Evolutionary conservation across 257 asterid species (phyloP), one percentile per base, ranked within the genome.

Genomic region (Fraxinus quadrangulata): DNA sequence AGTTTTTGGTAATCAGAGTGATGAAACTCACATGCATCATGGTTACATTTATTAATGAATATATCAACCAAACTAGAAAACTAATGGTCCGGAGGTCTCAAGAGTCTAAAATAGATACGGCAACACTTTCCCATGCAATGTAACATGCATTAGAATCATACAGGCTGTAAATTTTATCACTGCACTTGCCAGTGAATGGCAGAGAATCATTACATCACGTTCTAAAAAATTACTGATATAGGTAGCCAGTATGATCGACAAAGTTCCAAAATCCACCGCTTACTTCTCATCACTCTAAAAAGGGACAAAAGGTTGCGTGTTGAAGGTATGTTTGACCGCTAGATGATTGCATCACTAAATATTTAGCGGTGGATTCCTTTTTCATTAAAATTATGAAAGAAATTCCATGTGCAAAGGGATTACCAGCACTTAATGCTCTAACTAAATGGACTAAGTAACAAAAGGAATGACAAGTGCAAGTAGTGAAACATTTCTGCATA

Each of bases 1-100:
- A 81, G 77, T n/a, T 65, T 74, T 56, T 66, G 75, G 49, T 74
- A 37, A 68, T 42, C 23, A 56, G 36, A 10, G 51, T 3, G 51
- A 51, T 21, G 21, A 70, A 42, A 66, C 74, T 28, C 66, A 74
- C 75, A 73, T 65, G 63, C 45, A 47, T 54, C 36, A 65, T 33
- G 5, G 19, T 12, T 39, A 51, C 33, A 28, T 72, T 37, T 37
- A 34, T 28, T 30, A 30, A 75, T 33, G 66, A 34, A 79, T 67
- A 82, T n/a, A 26, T 65, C 14, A 13, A 72, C 42, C 19, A 45
- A 26, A 77, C 16, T 42, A 28, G 36, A 70, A 21, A 19, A 9
- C 12, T 45, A 34, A 65, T 42, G 2, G 17, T 45, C 26, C 51
- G 49, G 72, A 76, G 37, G 67, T 66, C 23, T 66, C 73, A 34